Conservation (phyloP, 192 early-diverging fungal genomes). For the Coemansia sp. region DNA sequence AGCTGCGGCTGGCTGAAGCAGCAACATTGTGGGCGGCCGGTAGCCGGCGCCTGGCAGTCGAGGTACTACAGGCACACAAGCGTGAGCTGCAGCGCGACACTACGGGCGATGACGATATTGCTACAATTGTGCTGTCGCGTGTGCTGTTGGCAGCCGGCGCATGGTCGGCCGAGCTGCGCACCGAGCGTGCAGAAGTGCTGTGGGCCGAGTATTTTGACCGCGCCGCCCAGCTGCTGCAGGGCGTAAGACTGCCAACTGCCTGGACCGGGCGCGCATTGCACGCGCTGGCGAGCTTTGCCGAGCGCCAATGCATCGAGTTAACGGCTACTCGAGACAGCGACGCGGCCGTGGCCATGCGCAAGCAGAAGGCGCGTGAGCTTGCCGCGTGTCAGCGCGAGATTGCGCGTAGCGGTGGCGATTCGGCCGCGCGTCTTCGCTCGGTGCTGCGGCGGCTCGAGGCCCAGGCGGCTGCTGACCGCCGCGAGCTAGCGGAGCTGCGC, state of each 20-base stretch:
- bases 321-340: conserved; percentile 28
- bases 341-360: conserved; percentile 30
- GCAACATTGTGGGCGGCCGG: background rate
- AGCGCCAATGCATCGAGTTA: conserved; percentile 43
- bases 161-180: conserved; percentile 42
- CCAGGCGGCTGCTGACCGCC: conserved; percentile 34
- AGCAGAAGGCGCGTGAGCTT: conserved; percentile 41
- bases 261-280: conserved; percentile 48
- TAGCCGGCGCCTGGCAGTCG: conserved; percentile 12
- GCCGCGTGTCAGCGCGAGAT: conserved; percentile 34
- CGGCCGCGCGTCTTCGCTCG: conserved; percentile 14
- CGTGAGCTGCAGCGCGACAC: conserved; percentile 6
- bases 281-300: conserved; percentile 40
- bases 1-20: conserved; percentile 23
- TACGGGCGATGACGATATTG: background rate
- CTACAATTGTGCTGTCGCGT: conserved; percentile 35
- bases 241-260: conserved; percentile 17
- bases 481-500: conserved; percentile 25
- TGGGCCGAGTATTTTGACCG: conserved; percentile 48
- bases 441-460: conserved; percentile 32
- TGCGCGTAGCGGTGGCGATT: background rate
- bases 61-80: conserved; percentile 34
- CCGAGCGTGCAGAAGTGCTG: conserved; percentile 38
- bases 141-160: conserved; percentile 39
- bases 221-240: conserved; percentile 30